Conservation (phyloP, 805 yeast genomes). For the Schwanniomyces vanrijiae region DNA sequence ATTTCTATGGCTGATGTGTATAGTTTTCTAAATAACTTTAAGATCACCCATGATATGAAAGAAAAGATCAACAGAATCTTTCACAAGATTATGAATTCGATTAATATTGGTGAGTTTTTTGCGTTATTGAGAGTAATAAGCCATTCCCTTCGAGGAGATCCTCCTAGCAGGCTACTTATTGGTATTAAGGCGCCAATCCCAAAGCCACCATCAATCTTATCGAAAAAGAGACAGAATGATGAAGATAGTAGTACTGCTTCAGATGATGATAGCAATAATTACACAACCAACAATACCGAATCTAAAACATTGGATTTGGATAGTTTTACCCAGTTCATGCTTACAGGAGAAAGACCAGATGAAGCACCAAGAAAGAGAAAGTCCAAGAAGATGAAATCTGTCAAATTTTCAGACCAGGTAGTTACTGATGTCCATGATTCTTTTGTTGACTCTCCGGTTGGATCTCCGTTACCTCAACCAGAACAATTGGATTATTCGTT, state of each 20-base stretch:
- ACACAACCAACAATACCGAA: slow-evolving; percentile 2
- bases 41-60: slow-evolving; percentile 51
- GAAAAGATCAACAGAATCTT: slow-evolving; percentile 53
- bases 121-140: slow-evolving; percentile 80
- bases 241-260: slow-evolving; percentile 30
- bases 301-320: slow-evolving; percentile 68
- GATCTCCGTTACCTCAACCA: slow-evolving; percentile 20
- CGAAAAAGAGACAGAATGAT: slow-evolving; percentile 55
- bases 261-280: slow-evolving; percentile 10
- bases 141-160: slow-evolving; percentile 57
- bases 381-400: slow-evolving; percentile 53
- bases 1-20: slow-evolving; percentile 78
- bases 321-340: slow-evolving; percentile 76
- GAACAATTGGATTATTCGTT: slow-evolving; percentile 54
- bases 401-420: slow-evolving; percentile 70
- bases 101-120: slow-evolving; percentile 89
- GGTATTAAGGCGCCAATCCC: slow-evolving; percentile 65
- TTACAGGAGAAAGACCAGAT: slow-evolving; percentile 75
- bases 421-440: slow-evolving; percentile 41
- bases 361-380: slow-evolving; percentile 38
- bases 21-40: slow-evolving; percentile 75
- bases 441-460: slow-evolving; percentile 16
- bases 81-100: slow-evolving; percentile 49
- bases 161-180: slow-evolving; percentile 57
- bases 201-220: slow-evolving; percentile 74